Conservation (phyloP, 352 stramenopile genomes). For the Globisporangium recalcitrans region DNA sequence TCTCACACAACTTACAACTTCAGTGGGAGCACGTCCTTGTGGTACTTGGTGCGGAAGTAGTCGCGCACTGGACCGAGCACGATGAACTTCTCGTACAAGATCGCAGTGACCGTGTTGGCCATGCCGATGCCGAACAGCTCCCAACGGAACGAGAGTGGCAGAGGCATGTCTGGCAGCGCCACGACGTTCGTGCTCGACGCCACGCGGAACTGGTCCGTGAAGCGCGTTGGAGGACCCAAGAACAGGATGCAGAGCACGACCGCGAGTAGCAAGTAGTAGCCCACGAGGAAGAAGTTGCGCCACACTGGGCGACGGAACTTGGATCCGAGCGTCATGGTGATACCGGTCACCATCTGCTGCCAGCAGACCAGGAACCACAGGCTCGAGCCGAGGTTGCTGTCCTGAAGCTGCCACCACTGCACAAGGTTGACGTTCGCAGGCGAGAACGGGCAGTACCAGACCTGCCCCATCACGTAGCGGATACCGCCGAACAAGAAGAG, state of each 20-base stretch:
- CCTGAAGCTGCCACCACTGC: constrained; percentile 69
- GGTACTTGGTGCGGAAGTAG: constrained; percentile 58
- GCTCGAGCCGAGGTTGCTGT: constrained; percentile 57
- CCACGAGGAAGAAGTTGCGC: constrained; percentile 59
- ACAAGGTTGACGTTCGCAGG: constrained; percentile 59
- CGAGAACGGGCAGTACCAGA: constrained; percentile 72
- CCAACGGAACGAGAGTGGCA: constrained; percentile 55
- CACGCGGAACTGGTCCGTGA: constrained; percentile 66
- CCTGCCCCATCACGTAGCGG: constrained; percentile 45
- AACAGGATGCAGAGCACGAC: constrained; percentile 52
- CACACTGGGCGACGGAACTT: constrained; percentile 61
- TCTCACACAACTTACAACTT: constrained; percentile 50
- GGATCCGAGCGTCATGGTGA: constrained; percentile 56
- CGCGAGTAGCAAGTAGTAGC: constrained; percentile 54
- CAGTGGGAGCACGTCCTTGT: constrained; percentile 55
- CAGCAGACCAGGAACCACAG: constrained; percentile 63
- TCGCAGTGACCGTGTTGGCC: constrained; percentile 43
- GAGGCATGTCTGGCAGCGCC: constrained; percentile 57
- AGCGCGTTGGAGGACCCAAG: constrained; percentile 45
- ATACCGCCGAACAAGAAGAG: constrained; percentile 67
- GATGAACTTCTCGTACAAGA: constrained; percentile 62
- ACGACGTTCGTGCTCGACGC: constrained; percentile 74
- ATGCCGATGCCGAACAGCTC: constrained; percentile 55
- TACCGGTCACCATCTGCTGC: constrained; percentile 62
- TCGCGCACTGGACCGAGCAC: constrained; percentile 62